A percentile compares a stretch with the other conserved stretches of the same genome.
These are phyloP conservation scores for Nicotiana rustica DNA, from an alignment of 305 asterid genomes.

Conservation along the genomic window DNA sequence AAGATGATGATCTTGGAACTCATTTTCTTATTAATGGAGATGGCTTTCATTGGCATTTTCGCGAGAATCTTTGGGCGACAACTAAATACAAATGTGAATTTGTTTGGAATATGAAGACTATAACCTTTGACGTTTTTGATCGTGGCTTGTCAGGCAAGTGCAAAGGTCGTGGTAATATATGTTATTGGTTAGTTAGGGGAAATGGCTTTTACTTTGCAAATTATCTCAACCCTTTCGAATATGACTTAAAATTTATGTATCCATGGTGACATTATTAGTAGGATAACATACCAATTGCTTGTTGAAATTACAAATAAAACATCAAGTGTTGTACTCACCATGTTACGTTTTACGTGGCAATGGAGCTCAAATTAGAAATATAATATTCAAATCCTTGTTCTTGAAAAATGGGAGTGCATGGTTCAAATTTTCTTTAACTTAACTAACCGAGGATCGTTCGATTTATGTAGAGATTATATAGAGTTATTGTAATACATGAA, in stretches of 20 bases:
- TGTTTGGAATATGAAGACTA: neutral
- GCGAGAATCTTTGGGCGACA: neutral
- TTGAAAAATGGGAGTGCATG: too few species aligned
- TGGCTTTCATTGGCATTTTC: constrained; percentile 20
- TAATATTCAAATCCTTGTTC: too few species aligned
- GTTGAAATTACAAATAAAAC: neutral
- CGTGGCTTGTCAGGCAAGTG: neutral
- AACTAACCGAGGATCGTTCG: too few species aligned
- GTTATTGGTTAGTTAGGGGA: constrained; percentile 17
- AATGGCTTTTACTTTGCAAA: constrained; percentile 24
- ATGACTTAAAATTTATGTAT: constrained; percentile 6
- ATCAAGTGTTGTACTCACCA: too few species aligned
- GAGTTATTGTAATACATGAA: too few species aligned
- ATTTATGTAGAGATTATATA: too few species aligned
- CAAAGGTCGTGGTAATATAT: constrained; percentile 2
- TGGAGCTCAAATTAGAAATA: too few species aligned
- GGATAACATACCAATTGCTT: neutral
- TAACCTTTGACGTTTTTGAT: constrained; percentile 15
- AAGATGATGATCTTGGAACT: constrained; percentile 6
- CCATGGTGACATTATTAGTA: neutral
- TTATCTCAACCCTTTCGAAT: constrained; percentile 12
- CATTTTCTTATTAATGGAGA: neutral
- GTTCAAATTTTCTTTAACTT: too few species aligned
- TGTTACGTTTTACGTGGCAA: too few species aligned
- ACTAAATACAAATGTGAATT: constrained; percentile 27